phyloP scores from a whole-genome alignment of 768 basidiomycete species.

The Leucogyrophana mollusca region DNA sequence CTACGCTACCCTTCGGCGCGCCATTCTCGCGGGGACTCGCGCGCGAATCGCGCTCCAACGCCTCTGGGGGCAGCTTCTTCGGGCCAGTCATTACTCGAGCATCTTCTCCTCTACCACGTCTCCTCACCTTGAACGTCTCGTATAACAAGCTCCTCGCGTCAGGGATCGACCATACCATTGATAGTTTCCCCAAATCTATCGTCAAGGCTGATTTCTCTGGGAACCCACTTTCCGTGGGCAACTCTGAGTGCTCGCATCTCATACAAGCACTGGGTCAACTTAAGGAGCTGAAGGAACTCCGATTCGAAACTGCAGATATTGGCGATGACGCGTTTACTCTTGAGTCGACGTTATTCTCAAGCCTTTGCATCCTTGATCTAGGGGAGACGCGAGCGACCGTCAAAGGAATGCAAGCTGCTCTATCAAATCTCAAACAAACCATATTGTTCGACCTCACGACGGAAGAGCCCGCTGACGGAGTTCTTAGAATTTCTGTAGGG shows the following conservation, averaged over 20 bases:
- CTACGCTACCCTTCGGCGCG: slow-evolving; percentile 57
- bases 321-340: slow-evolving; percentile 55
- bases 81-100: slow-evolving; percentile 61
- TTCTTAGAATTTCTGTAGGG: slow-evolving; percentile 59
- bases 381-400: slow-evolving; percentile 60
- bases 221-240: slow-evolving; percentile 57
- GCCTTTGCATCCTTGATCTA: slow-evolving; percentile 58
- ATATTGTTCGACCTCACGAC: slow-evolving; percentile 54
- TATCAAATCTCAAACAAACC: slow-evolving; percentile 48
- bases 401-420: slow-evolving; percentile 42
- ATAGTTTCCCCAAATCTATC: slow-evolving; percentile 50
- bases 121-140: slow-evolving; percentile 62
- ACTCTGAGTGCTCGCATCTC: slow-evolving; percentile 30
- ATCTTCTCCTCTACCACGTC: slow-evolving; percentile 60
- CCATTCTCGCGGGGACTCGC: slow-evolving; percentile 42
- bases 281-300: slow-evolving; percentile 54
- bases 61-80: slow-evolving; percentile 57
- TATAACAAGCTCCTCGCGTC: slow-evolving; percentile 61
- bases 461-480: slow-evolving; percentile 52
- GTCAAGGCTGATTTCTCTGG: slow-evolving; percentile 61
- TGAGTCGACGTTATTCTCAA: slow-evolving; percentile 41
- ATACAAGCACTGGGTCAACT: slow-evolving; percentile 48
- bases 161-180: slow-evolving; percentile 45
- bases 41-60: slow-evolving; percentile 20
- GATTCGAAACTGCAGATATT: slow-evolving; percentile 55